Base-by-base conservation (phyloP, 2,329 filamentous ascomycete species). In the Lasiodiplodia gonubiensis region DNA sequence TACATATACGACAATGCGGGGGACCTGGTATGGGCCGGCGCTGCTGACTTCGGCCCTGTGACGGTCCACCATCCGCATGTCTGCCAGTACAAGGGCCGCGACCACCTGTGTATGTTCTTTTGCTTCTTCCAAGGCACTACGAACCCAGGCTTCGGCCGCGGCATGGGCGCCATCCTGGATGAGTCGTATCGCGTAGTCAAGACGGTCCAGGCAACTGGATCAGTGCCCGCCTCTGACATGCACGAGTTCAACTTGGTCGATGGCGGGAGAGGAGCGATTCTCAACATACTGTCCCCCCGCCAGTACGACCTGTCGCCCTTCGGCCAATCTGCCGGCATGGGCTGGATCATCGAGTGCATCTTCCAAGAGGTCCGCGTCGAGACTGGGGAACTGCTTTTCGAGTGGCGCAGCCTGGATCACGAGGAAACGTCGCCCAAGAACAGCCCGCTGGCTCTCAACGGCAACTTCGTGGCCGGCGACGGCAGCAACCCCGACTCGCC, bases 101-200 rank as follows among this genome's bases (percentile, higher is more conserved):
- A 82, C 57, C 84, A 86, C 69, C 72, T 86, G 18, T 85, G 83
- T 71, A 7, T 59, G 55, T 35, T 35, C 71, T 51, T 51, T 11
- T 51, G 48, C 23, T 85, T 82, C 72, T 85, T 84, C 73, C 80
- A 84, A 67, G 83, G 84, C 39, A 79, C 81, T 66, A 83, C 85
- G 68, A 82, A 84, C 68, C 81, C 82, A 61, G 84, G 84, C 30
- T 86, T 84, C 68, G 83, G 82, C 27, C 46, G 82, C 39, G 83
- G 83, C 10, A 83, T 85, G 77, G 83, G 82, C 49, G 76, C 85
- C 21, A 85, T 85, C 67, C 80, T 85, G 80, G 80, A 85, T 70
- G 79, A 80, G 66, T 76, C 77, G 48, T 85, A 85, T 70, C 77
- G 80, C 42, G 80, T 83, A 51, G 82, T 84, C 60, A 79, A 80